These are phyloP conservation scores for Septoria linicola DNA, from an alignment of 2,329 filamentous ascomycete genomes.

Conservation along the genomic window DNA sequence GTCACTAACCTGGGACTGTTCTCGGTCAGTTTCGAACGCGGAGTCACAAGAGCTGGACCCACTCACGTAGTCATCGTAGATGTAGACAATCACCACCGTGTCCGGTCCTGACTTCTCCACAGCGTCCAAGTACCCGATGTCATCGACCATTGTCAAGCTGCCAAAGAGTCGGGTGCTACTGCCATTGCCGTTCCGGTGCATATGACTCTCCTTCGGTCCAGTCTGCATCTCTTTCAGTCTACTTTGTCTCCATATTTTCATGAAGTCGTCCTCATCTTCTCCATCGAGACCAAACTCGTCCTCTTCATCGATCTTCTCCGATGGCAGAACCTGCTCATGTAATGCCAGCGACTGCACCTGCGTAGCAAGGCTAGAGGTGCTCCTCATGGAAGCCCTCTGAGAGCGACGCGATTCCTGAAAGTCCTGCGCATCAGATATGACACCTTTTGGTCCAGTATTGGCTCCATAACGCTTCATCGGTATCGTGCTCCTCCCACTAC, in stretches of 20 bases:
- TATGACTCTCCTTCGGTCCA: constrained; percentile 66
- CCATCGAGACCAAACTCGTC: constrained; percentile 59
- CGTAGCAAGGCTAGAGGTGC: constrained; percentile 21
- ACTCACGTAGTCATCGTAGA: constrained; percentile 82
- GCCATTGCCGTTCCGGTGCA: constrained; percentile 26
- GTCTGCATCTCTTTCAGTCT: constrained; percentile 70
- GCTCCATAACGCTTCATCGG: constrained; percentile 65
- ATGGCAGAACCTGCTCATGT: constrained; percentile 13
- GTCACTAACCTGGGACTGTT: constrained; percentile 72
- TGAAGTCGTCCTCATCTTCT: constrained; percentile 74
- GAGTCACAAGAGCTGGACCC: neutral
- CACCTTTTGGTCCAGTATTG: constrained; percentile 80
- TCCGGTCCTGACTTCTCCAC: constrained; percentile 84
- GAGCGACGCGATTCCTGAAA: constrained; percentile 52
- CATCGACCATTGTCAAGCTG: constrained; percentile 78
- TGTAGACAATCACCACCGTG: constrained; percentile 86
- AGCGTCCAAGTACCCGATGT: constrained; percentile 88
- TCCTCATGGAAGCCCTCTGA: constrained; percentile 33
- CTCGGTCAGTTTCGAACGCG: constrained; percentile 18
- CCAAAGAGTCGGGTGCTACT: constrained; percentile 70
- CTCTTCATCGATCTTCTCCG: constrained; percentile 32
- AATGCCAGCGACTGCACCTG: constrained; percentile 21
- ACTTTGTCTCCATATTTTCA: constrained; percentile 80
- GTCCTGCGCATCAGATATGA: constrained; percentile 78
- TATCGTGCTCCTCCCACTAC: constrained; percentile 42